Base-by-base conservation (phyloP, 139 green algal species). In the Helicosporidium sp. region DNA sequence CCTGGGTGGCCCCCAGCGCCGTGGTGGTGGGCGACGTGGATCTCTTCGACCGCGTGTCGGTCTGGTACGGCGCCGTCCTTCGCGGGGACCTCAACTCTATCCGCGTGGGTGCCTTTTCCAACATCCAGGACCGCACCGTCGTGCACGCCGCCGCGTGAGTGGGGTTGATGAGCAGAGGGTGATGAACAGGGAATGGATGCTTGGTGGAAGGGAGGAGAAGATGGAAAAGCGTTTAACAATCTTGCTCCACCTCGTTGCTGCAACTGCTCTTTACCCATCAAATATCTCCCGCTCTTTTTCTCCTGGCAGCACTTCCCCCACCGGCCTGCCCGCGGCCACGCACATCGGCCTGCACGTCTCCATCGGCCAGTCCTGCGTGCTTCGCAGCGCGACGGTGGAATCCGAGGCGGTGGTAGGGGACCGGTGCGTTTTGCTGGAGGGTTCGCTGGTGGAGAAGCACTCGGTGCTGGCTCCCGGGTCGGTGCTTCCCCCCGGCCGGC, bases 61-160 rank as follows among this genome's bases (percentile, higher is more conserved):
- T 93, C 18, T 90, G 82, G 72, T 78, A 85, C 53, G 75, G 79
- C 12, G 69, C 59, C 7, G 82, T 93, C 25, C 54, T 93, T 16
- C 68, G 83, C 2, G 83, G 79, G 5, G 83, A 93, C 61, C 56
- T 93, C 16, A 92, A 91, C 61, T 70, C 62, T 31, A 83, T 93
- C 44, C 69, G 56, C 5, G 60, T 93, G 3, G 74, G 72, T 15
- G 53, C 65, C 35, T 74, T 74, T 40, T 68, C 62, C 5, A 78
- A 74, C 24, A 53, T 93, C 7, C 66, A 80, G 36, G 83, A 92
- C 57, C 60, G 68, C 19, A 79, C 70, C 0, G 76, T 93, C 48
- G 75, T 93, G n/a, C 82, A 91, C 44, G 79, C 83, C 27, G 83
- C 83, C 5, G 64, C 77, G 74, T 86, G 43, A 36, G 51, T 44